Base-by-base conservation (phyloP, 345 rosid species). In the Mangifera indica region DNA sequence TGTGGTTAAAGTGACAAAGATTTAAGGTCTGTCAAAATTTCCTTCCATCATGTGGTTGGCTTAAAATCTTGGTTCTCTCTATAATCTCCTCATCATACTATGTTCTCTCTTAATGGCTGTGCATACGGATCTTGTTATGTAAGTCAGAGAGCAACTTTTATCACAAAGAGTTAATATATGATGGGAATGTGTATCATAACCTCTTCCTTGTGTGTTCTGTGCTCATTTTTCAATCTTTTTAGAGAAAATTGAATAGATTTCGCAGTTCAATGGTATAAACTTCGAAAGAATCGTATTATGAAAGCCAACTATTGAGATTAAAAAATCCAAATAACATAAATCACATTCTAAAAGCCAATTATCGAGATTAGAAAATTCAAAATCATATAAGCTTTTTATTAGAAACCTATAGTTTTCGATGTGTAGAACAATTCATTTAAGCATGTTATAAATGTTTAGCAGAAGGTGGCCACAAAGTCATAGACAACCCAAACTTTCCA, bases 21-120 rank as follows among this genome's bases (percentile, higher is more conserved):
- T 61, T 67, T 10, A 17, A 53, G 55, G 76, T 71, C 79, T 77
- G 72, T 67, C 57, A 52, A 62, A 55, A 73, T 80, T 72, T 80
- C 77, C 74, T 67, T 62, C 65, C 77, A 73, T 68, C 57, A 64
- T 75, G 65, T 63, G 78, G 78, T 74, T 71, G 77, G 80, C 67
- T 37, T 63, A 68, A 37, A 70, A 20, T 45, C 18, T 32, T 18
- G 11, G 22, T 5, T 75, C 74, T 61, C 67, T 61, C 67, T 66
- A 60, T 58, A 22, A 6, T 21, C 20, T 68, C 32, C 62, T 54
- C 11, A 15, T n/a, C 69, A 54, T 63, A 49, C 55, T 70, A 76
- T 80, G 70, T 74, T 67, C 54, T 74, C 57, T 49, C 52, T 10
- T 58, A 59, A 29, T 60, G 67, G 73, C 40, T 83, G 60, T 63